Percentiles rank a stretch among this genome's conserved stretches.
Conservation (phyloP, 306 rosid species). For the Aeschynomene evenia region DNA sequence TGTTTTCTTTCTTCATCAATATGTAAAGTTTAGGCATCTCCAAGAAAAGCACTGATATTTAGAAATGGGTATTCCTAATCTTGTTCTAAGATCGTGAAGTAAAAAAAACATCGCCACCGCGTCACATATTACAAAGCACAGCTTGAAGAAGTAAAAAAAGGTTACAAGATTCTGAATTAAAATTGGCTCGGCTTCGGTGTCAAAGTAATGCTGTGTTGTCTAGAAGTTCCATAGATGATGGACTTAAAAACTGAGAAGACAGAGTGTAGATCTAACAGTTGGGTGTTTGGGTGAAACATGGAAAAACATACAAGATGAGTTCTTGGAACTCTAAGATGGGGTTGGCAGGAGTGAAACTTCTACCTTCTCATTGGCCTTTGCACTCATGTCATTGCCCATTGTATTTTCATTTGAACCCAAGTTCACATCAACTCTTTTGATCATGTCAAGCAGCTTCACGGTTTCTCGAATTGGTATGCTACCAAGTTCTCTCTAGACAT, state of each 20-base stretch:
- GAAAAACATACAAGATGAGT: too few relatives aligned
- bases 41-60: too few relatives aligned
- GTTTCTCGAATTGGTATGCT: conserved; percentile 63
- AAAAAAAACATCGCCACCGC: too few relatives aligned
- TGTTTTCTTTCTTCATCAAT: too few relatives aligned
- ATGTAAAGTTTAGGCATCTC: too few relatives aligned
- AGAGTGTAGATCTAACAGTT: conserved; percentile 54
- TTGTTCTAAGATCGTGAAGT: too few relatives aligned
- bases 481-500: conserved; percentile 67
- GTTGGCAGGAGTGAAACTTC: conserved; percentile 99
- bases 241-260: conserved; percentile 48
- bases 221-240: conserved; percentile 30
- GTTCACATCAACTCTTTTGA: conserved; percentile 65
- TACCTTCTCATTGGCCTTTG: conserved; percentile 56
- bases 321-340: conserved; percentile 79
- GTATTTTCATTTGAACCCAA: conserved; percentile 40
- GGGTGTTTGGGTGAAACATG: too few relatives aligned
- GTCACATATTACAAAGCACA: too few relatives aligned
- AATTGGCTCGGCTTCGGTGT: conserved; percentile 79
- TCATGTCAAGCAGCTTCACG: conserved; percentile 89
- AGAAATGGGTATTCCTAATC: too few relatives aligned
- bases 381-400: conserved; percentile 42
- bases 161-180: conserved; percentile 58
- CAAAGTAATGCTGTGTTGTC: conserved; percentile 31
- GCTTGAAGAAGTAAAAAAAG: conserved; percentile 76